These are phyloP conservation scores for Brassica balearica DNA, from an alignment of 441 rosid species.

Conservation along the genomic window DNA sequence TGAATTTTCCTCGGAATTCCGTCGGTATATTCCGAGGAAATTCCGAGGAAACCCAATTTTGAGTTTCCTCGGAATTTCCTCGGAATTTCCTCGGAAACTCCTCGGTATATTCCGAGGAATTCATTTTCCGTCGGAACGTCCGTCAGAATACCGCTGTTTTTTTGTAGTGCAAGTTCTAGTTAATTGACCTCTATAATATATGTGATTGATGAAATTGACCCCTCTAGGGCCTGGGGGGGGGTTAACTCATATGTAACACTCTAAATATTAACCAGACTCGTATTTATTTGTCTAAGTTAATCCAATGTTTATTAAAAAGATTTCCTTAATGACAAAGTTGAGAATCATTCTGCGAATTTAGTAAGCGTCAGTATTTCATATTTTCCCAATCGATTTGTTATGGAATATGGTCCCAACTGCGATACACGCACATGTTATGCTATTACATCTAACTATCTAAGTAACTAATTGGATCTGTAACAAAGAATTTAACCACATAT, in stretches of 20 bases:
- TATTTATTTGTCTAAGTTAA: background rate
- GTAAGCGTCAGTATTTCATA: background rate
- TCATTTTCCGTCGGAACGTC: too few species aligned
- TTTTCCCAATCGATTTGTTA: background rate
- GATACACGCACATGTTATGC: background rate
- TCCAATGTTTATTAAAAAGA: background rate
- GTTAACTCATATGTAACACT: background rate
- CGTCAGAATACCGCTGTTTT: too few species aligned
- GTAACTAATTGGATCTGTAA: background rate
- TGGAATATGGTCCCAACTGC: background rate
- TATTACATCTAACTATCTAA: background rate
- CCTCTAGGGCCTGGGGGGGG: too few species aligned
- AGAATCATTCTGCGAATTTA: background rate
- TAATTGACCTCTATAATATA: too few species aligned
- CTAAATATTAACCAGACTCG: background rate
- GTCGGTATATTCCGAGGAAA: too few species aligned
- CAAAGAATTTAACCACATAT: background rate
- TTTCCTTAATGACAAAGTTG: background rate
- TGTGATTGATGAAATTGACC: too few species aligned
- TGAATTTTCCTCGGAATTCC: too few species aligned
- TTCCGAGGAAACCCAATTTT: too few species aligned
- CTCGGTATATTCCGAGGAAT: too few species aligned
- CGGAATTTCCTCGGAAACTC: too few species aligned
- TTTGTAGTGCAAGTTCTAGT: too few species aligned
- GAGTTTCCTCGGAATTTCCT: too few species aligned